Percentiles rank a stretch among this genome's conserved stretches.
phyloP scores from a whole-genome alignment of 305 asterid genomes.

The Coffea humblotiana region DNA sequence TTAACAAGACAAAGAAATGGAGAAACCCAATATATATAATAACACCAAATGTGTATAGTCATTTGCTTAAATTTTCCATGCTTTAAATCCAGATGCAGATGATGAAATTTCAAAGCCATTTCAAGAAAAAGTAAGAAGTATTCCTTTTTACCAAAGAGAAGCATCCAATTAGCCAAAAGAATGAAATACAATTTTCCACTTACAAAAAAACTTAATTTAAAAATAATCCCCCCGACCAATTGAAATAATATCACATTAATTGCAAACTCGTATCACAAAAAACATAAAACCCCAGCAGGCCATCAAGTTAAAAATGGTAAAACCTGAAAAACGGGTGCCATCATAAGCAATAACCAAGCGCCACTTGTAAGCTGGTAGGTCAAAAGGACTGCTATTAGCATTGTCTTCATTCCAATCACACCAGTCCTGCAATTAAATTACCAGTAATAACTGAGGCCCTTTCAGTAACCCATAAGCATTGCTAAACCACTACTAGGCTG shows the following conservation, averaged over 20 bases:
- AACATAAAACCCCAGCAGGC: neutral
- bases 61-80: neutral
- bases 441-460: neutral
- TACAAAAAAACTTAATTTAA: neutral
- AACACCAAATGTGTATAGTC: neutral
- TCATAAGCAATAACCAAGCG: conserved; percentile 79
- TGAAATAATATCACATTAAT: neutral
- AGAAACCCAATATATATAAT: neutral
- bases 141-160: neutral
- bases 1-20: neutral
- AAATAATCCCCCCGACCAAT: neutral
- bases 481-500: neutral
- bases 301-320: conserved; percentile 5
- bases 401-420: conserved; percentile 10
- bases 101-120: neutral
- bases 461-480: neutral
- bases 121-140: neutral
- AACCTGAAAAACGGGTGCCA: conserved; percentile 87
- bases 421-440: conserved; percentile 9
- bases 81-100: neutral
- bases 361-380: conserved; percentile 59
- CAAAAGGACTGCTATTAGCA: conserved; percentile 17
- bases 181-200: neutral
- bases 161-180: neutral
- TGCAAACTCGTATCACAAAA: neutral